Base-by-base conservation (phyloP, 352 stramenopile genomes). In the Phytophthora aleatoria region DNA sequence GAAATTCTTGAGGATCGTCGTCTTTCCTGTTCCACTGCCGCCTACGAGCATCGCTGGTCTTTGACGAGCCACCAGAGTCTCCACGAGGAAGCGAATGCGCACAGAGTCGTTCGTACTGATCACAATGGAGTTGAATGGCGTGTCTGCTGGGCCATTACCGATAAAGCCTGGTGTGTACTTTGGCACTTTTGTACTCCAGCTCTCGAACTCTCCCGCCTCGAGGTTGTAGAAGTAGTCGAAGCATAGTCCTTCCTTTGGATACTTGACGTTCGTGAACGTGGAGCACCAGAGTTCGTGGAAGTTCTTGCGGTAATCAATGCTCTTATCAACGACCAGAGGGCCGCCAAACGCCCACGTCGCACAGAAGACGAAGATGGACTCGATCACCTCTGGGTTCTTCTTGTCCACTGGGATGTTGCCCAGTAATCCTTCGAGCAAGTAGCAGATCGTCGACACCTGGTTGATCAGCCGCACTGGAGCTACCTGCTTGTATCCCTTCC, bases 181-280 rank as follows among this genome's bases (percentile, higher is more conserved):
- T 13, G 94, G 91, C 26, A 98, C 94, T 60, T 97, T 97, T 2
- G 76, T 90, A 64, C 85, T 88, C 97, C 97, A 99, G 60, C 87
- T 92, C 35, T 97, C 83, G 59, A 98, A 98, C 38, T 97, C 88
- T 60, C 91, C 92, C 3, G 77, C 92, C 47, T 97, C 88, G 20
- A 96, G 59, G 69, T 99, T 97, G 71, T 97, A 99, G 61, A 98
- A 98, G 71, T 99, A 99, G 76, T 99, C 97, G 61, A 99, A 99
- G 66, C 95, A 98, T 5, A 93, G 57, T 5, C 94, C 95, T 65
- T 99, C 95, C 63, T 98, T 98, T 0, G 96, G 94, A 62, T 98
- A 98, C 58, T 98, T 98, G 64, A 95, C 71, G 55, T 72, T 91
- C 0, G 87, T 83, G 61, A 92, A 95, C 24, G 85, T 80, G 0